Evolutionary conservation across 2,329 filamentous ascomycete species (phyloP).

Genomic region (Fusarium annulatum): DNA sequence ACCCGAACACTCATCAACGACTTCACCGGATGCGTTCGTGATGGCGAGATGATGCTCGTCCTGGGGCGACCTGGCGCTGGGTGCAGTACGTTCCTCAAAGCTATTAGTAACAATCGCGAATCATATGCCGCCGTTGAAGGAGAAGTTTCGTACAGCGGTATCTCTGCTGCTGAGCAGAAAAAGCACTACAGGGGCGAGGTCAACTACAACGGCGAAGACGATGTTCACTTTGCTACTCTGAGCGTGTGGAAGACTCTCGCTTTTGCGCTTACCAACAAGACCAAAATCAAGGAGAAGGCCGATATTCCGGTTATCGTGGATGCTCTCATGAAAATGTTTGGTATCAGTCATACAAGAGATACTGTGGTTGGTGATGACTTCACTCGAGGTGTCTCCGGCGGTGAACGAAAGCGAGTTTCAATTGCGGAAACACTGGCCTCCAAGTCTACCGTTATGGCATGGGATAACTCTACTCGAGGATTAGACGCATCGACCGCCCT

Average conservation of each 20-base stretch:
- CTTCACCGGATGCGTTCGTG: slow-evolving; percentile 50
- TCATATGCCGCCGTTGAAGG: slow-evolving; percentile 75
- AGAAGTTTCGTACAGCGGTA: slow-evolving; percentile 77
- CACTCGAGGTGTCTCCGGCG: slow-evolving; percentile 79
- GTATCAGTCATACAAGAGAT: slow-evolving; percentile 78
- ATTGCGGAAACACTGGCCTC: slow-evolving; percentile 83
- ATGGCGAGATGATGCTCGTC: slow-evolving; percentile 54
- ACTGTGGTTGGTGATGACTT: slow-evolving; percentile 80
- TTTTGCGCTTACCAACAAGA: slow-evolving; percentile 81
- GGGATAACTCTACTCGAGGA: slow-evolving; percentile 86
- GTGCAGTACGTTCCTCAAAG: slow-evolving; percentile 81
- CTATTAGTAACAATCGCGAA: slow-evolving; percentile 76
- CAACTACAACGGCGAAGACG: slow-evolving; percentile 82
- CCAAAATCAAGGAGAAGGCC: slow-evolving; percentile 70
- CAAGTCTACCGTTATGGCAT: slow-evolving; percentile 78
- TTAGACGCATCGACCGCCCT: slow-evolving; percentile 82
- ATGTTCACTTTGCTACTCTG: slow-evolving; percentile 77
- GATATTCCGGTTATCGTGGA: slow-evolving; percentile 76
- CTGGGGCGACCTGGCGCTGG: slow-evolving; percentile 79
- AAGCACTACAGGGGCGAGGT: slow-evolving; percentile 80
- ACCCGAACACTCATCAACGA: slow-evolving; percentile 47
- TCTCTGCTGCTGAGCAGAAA: slow-evolving; percentile 73
- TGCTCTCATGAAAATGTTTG: slow-evolving; percentile 80
- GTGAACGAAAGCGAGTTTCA: slow-evolving; percentile 82
- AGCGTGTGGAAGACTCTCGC: slow-evolving; percentile 82